phyloP scores from a whole-genome alignment of 768 basidiomycete species.

The Gautieria morchelliformis region DNA sequence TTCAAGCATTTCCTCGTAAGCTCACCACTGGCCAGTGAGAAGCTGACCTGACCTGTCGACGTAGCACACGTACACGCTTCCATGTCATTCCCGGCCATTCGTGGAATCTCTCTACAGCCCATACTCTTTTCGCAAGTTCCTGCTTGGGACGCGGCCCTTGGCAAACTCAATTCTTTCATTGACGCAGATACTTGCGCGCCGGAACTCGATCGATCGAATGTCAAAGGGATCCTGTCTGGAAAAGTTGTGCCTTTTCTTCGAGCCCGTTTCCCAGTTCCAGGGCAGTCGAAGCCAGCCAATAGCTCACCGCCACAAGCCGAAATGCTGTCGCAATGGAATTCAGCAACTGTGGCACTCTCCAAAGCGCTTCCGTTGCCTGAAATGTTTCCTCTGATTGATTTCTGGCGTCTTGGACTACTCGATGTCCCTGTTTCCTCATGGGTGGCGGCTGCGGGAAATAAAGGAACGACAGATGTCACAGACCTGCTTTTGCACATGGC shows the following conservation, averaged over 20 bases:
- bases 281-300: conserved; percentile 10
- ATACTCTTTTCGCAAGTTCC: conserved; percentile 72
- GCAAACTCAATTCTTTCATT: conserved; percentile 57
- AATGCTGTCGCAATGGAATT: conserved; percentile 39
- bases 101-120: conserved; percentile 57
- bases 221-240: conserved; percentile 37
- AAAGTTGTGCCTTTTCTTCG: conserved; percentile 58
- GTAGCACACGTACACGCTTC: conserved; percentile 69
- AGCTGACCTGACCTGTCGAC: not conserved
- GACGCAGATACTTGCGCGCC: conserved; percentile 27
- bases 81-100: conserved; percentile 48
- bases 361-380: conserved; percentile 39
- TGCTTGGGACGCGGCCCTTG: conserved; percentile 48
- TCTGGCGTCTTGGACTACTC: conserved; percentile 72
- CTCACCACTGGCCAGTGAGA: conserved; percentile 10
- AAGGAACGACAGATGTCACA: conserved; percentile 24
- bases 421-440: conserved; percentile 38
- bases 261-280: conserved; percentile 31
- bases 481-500: conserved; percentile 31
- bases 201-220: conserved; percentile 21
- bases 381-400: conserved; percentile 75
- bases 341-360: conserved; percentile 34
- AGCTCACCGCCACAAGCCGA: conserved; percentile 21
- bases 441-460: conserved; percentile 25
- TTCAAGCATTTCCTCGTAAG: conserved; percentile 74